Base-by-base conservation (phyloP, 371 early-diverging fungal species). In the Parasitella parasitica region DNA sequence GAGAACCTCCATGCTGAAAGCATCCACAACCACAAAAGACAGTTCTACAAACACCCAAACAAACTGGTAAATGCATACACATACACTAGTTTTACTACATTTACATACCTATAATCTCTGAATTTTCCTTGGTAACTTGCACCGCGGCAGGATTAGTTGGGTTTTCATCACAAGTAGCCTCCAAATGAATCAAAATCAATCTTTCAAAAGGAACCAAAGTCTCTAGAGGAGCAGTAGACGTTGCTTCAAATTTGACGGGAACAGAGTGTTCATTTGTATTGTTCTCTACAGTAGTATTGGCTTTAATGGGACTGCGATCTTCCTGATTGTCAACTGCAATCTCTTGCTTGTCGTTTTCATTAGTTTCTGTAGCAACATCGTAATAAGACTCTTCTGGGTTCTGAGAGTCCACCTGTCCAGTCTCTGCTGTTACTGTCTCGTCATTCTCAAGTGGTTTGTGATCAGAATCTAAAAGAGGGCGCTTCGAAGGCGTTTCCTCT, bases 101-200 rank as follows among this genome's bases (percentile, higher is more conserved):
- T 32, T 27, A 24, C 57, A 66, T 77, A 76, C 81, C 75, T 59
- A 80, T 80, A 6, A 77, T 70, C 58, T 80, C 80, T 9, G 80
- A 69, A 57, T 77, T 80, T 58, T 80, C 80, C 65, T 81, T 80
- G 18, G 89, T 83, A 4, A 90, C 89, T 61, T 86, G 84, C 18
- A 86, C 69, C 9, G 84, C 80, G 20, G 79, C 75, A 8, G 86
- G 85, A 58, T 75, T 81, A 34, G 86, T 84, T 26, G 83, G 75
- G 63, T 85, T 87, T 57, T 90, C 90, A 68, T 90, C 90, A 65
- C 89, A 87, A 13, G 90, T 91, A 4, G 88, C 85, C 69, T 89
- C 88, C 37, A 88, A 73, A 63, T 88, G 84, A n/a, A 90, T 73
- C 26, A 89, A 77, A 54, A 91, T 82, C 28, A 87, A 76, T 51